Evolutionary conservation across 2,329 filamentous ascomycete genomes (phyloP).

Genomic region (Cladosporium austrohemisphaericum): DNA sequence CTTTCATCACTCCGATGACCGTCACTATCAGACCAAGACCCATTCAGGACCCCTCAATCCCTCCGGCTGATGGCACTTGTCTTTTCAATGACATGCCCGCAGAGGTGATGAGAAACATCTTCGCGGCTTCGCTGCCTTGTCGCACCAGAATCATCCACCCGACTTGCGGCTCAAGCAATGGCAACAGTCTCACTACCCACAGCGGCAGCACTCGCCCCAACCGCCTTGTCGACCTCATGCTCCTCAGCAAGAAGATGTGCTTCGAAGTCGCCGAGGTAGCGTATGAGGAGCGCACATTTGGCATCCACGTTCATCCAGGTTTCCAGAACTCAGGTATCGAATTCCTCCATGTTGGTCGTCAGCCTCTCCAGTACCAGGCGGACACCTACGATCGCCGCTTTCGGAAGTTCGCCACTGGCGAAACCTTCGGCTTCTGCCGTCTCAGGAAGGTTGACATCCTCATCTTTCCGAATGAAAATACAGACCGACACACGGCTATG

Average conservation of each 20-base stretch:
- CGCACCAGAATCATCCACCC: constrained; percentile 18
- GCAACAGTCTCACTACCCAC: too few species aligned
- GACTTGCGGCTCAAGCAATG: constrained; percentile 17
- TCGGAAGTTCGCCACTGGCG: constrained; percentile 23
- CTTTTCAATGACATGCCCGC: constrained; percentile 19
- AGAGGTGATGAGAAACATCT: constrained; percentile 24
- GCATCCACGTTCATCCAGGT: constrained; percentile 30
- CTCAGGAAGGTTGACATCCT: constrained; percentile 29
- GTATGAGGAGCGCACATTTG: constrained; percentile 30
- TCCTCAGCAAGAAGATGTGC: constrained; percentile 24
- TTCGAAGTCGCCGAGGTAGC: constrained; percentile 21
- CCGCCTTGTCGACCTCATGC: constrained; percentile 25
- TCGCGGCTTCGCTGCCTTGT: constrained; percentile 18
- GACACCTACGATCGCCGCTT: constrained; percentile 26
- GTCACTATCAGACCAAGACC: too few species aligned
- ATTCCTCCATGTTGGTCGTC: constrained; percentile 29
- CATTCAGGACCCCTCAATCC: too few species aligned
- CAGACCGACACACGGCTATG: constrained; percentile 22
- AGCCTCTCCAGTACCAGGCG: constrained; percentile 29
- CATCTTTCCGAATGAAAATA: constrained; percentile 22
- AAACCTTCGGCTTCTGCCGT: constrained; percentile 26
- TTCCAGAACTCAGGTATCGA: constrained; percentile 28
- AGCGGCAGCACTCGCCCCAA: constrained; percentile 16
- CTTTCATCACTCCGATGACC: too few species aligned
- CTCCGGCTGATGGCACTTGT: constrained; percentile 15